Percentiles rank a stretch among this genome's conserved stretches.
Evolutionary conservation across 148 eudicot species (phyloP).

Genomic region (Hydrangea macrophylla): DNA sequence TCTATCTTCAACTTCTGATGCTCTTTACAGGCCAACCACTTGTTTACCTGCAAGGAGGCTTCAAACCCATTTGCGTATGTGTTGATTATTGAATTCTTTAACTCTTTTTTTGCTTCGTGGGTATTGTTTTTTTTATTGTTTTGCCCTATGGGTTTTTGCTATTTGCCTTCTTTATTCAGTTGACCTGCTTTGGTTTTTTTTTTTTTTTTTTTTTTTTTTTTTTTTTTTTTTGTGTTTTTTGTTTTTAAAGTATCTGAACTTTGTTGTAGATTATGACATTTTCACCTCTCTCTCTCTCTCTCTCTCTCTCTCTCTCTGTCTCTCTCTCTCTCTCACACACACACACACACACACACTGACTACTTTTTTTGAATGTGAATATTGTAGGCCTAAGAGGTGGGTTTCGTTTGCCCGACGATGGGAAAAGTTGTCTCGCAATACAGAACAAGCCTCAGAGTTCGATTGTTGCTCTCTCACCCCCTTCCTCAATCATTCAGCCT

Average conservation of each 20-base stretch:
- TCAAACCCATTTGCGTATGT: slow-evolving; percentile 47
- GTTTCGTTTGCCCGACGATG: slow-evolving; percentile 29
- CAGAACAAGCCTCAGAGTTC: slow-evolving; percentile 30
- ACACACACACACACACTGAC: slow-evolving; percentile 5
- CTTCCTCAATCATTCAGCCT: slow-evolving; percentile 18
- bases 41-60: slow-evolving; percentile 21
- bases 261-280: slow-evolving; percentile 1
- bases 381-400: slow-evolving; percentile 41
- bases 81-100: neutral
- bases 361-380: slow-evolving; percentile 6
- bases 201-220: neutral
- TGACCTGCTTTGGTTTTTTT: neutral
- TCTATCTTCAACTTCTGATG: slow-evolving; percentile 34
- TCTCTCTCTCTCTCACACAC: neutral
- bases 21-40: slow-evolving; percentile 34
- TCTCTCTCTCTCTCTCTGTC: neutral
- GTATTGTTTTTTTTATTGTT: slow-evolving; percentile 1
- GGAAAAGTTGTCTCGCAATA: slow-evolving; percentile 37
- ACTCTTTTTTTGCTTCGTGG: slow-evolving; percentile 17
- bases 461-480: slow-evolving; percentile 27
- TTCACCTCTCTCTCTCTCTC: neutral
- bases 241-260: neutral
- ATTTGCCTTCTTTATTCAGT: slow-evolving; percentile 9
- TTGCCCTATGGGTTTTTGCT: slow-evolving; percentile 8
- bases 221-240: neutral